phyloP scores from a whole-genome alignment of 2,329 filamentous ascomycete genomes.

The Neoarthrinium moseri region DNA sequence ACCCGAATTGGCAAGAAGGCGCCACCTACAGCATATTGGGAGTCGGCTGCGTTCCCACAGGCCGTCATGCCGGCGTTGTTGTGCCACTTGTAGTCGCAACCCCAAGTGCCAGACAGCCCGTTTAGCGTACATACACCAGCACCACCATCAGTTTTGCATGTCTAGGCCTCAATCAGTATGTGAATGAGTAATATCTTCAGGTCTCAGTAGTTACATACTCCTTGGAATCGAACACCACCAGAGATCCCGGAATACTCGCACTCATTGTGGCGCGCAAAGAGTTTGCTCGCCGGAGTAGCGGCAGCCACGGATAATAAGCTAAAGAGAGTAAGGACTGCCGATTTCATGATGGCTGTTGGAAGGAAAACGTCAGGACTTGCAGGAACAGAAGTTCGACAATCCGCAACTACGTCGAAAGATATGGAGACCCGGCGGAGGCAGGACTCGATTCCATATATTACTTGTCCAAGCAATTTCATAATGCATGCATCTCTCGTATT shows the following conservation, averaged over 20 bases:
- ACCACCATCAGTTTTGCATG: not conserved
- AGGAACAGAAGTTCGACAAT: too few relatives aligned
- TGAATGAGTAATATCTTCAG: not conserved
- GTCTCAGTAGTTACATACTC: not conserved
- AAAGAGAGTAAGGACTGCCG: too few relatives aligned
- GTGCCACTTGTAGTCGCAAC: constrained; percentile 3
- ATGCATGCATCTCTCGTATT: too few relatives aligned
- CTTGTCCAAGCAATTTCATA: too few relatives aligned
- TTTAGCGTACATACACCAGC: not conserved
- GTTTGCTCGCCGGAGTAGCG: constrained; percentile 1
- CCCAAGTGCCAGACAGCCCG: not conserved
- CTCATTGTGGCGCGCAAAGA: constrained; percentile 4
- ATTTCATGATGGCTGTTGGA: too few relatives aligned
- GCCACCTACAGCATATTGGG: constrained; percentile 4
- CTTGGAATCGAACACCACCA: not conserved
- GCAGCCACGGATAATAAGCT: not conserved
- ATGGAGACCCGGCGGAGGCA: too few relatives aligned
- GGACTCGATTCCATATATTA: too few relatives aligned
- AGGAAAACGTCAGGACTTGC: too few relatives aligned
- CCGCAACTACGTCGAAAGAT: too few relatives aligned
- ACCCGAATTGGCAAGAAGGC: not conserved
- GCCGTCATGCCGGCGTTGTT: not conserved
- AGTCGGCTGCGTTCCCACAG: not conserved
- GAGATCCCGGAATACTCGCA: not conserved
- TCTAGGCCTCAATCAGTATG: not conserved